phyloP scores from a whole-genome alignment of 78 protist genomes.

The Diacronema lutheri region DNA sequence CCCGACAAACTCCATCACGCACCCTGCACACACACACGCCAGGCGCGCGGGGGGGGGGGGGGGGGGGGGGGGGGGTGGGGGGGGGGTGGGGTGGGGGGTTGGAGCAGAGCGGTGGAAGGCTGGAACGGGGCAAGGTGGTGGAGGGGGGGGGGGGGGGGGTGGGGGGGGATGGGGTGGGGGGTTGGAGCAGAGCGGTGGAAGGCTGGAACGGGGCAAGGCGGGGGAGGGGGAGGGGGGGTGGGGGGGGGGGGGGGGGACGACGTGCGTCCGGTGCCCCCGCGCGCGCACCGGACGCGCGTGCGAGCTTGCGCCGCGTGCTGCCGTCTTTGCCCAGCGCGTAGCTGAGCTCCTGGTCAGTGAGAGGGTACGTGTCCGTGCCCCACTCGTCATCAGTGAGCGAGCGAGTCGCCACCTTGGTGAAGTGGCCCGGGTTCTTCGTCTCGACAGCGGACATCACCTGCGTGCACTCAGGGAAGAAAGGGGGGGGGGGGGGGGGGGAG shows the following conservation, averaged over 20 bases:
- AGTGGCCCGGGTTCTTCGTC: not conserved
- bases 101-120: too few relatives aligned
- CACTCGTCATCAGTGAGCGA: not conserved
- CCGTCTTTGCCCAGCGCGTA: slow-evolving; percentile 26
- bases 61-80: too few relatives aligned
- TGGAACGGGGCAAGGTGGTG: too few relatives aligned
- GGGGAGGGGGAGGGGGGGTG: too few relatives aligned
- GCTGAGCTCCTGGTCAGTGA: not conserved
- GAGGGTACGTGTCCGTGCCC: not conserved
- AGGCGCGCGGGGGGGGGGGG: not conserved
- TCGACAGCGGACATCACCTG: slow-evolving; percentile 22
- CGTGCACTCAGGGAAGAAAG: too few relatives aligned
- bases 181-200: too few relatives aligned
- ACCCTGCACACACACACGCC: not conserved
- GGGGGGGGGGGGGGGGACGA: too few relatives aligned
- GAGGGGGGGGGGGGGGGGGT: too few relatives aligned
- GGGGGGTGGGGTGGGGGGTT: too few relatives aligned
- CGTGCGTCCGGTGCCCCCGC: not conserved
- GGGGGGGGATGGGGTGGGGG: too few relatives aligned
- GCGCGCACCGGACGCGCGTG: not conserved
- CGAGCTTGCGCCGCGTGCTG: slow-evolving; percentile 21
- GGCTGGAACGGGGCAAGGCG: too few relatives aligned
- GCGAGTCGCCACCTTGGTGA: not conserved
- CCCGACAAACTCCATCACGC: slow-evolving; percentile 1
- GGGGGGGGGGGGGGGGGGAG: too few relatives aligned